Evolutionary conservation across 805 yeast genomes (phyloP).

Genomic region (Komagataella kurtzmanii): DNA sequence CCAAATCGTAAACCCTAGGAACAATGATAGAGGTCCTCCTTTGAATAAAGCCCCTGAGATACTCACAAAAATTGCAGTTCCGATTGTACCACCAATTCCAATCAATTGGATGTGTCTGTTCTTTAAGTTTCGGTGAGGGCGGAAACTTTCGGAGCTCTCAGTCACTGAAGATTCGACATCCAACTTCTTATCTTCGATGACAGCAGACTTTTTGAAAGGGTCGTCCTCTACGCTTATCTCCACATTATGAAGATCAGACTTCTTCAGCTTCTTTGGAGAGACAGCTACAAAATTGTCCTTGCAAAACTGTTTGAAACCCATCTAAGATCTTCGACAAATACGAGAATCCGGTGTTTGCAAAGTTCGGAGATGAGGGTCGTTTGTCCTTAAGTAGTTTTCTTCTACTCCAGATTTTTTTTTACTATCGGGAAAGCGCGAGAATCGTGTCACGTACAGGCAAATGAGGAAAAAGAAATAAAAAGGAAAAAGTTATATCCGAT

Average conservation of each 20-base stretch:
- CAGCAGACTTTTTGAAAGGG: not conserved
- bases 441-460: not conserved
- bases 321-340: not conserved
- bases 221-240: not conserved
- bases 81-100: constrained; percentile 38
- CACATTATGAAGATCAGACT: not conserved
- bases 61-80: constrained; percentile 30
- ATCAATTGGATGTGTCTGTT: constrained; percentile 32
- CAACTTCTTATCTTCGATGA: not conserved
- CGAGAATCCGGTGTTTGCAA: not conserved
- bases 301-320: not conserved
- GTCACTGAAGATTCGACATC: not conserved
- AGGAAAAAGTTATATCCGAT: not conserved
- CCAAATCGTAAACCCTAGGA: constrained; percentile 27
- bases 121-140: constrained; percentile 16
- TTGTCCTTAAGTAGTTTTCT: not conserved
- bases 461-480: not conserved
- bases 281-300: not conserved
- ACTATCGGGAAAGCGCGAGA: not conserved
- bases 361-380: not conserved
- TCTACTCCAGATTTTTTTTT: not conserved
- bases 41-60: constrained; percentile 23
- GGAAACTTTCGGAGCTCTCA: not conserved
- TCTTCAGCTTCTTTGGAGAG: not conserved
- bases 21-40: constrained; percentile 28